A percentile compares a stretch with the other conserved stretches of the same genome.
Conservation (phyloP, 2,329 filamentous ascomycete species). For the Microcyclosporella mali region DNA sequence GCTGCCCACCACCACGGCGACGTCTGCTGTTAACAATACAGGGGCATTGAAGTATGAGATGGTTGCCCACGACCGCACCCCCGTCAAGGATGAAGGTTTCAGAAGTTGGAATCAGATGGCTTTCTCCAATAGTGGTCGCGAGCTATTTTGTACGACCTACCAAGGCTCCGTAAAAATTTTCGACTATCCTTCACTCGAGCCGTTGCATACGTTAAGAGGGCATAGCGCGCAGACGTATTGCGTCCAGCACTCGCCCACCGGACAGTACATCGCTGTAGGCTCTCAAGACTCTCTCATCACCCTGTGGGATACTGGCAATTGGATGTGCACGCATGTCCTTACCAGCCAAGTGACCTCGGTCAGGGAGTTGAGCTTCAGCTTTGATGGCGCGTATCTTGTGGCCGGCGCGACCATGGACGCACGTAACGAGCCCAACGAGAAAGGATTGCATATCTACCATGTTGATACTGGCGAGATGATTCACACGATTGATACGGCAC, state of each 20-base stretch:
- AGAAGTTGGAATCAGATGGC: constrained; percentile 47
- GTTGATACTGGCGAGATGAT: constrained; percentile 68
- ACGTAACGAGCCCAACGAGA: constrained; percentile 53
- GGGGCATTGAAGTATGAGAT: constrained; percentile 8
- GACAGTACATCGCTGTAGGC: constrained; percentile 66
- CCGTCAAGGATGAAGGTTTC: constrained; percentile 5
- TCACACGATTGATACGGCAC: constrained; percentile 62
- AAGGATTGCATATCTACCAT: constrained; percentile 63
- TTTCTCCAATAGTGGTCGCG: constrained; percentile 67
- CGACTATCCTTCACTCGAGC: constrained; percentile 55
- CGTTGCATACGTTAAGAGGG: constrained; percentile 57
- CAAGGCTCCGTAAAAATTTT: constrained; percentile 67
- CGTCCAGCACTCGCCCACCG: constrained; percentile 63
- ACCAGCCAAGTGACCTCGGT: constrained; percentile 62
- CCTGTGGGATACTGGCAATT: constrained; percentile 71
- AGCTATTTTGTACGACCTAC: constrained; percentile 64
- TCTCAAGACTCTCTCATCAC: constrained; percentile 69
- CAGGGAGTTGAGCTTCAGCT: constrained; percentile 67
- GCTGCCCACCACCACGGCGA: constrained; percentile 6
- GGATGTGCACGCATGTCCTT: constrained; percentile 68
- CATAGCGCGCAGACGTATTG: constrained; percentile 68
- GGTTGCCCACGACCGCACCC: constrained; percentile 19
- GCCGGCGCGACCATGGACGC: constrained; percentile 51
- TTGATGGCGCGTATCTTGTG: constrained; percentile 68
- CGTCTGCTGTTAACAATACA: constrained; percentile 5